A percentile compares a stretch with the other conserved stretches of the same genome.
Evolutionary conservation across 768 basidiomycete genomes (phyloP).

Genomic region (Hygrophorus russula): DNA sequence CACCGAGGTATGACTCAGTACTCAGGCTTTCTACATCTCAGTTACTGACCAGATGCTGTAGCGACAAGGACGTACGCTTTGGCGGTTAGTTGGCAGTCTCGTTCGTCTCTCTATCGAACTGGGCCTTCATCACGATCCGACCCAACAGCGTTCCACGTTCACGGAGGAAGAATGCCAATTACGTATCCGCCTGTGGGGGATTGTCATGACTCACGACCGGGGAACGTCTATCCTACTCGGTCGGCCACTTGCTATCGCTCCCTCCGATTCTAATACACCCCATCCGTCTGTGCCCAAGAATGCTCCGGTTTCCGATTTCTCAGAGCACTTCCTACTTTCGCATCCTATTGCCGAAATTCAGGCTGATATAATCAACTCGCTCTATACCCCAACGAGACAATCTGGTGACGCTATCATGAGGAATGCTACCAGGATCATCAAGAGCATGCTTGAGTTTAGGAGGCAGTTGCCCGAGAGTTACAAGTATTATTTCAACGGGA

Average conservation of each 20-base stretch:
- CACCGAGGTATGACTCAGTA: conserved; percentile 49
- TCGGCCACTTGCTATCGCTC: conserved; percentile 72
- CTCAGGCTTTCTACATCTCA: background rate
- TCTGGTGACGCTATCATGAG: conserved; percentile 60
- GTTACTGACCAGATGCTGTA: conserved; percentile 17
- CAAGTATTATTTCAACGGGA: conserved; percentile 67
- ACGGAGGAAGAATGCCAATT: conserved; percentile 68
- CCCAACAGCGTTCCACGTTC: conserved; percentile 48
- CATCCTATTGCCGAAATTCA: conserved; percentile 75
- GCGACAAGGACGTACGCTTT: conserved; percentile 83
- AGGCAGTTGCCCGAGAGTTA: conserved; percentile 62
- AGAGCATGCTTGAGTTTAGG: conserved; percentile 62
- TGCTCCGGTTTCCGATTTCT: conserved; percentile 35
- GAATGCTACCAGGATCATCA: conserved; percentile 70
- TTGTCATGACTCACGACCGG: conserved; percentile 77
- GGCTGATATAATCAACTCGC: conserved; percentile 80
- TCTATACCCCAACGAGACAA: conserved; percentile 70
- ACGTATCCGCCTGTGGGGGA: conserved; percentile 77
- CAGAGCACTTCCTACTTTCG: conserved; percentile 72
- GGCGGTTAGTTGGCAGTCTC: conserved; percentile 80
- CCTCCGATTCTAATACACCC: conserved; percentile 77
- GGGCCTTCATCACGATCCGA: conserved; percentile 81
- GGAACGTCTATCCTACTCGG: conserved; percentile 84
- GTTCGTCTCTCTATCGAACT: conserved; percentile 77
- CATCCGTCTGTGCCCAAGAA: conserved; percentile 44